phyloP scores from a whole-genome alignment of 257 asterid species.

The Jacaranda mimosifolia region DNA sequence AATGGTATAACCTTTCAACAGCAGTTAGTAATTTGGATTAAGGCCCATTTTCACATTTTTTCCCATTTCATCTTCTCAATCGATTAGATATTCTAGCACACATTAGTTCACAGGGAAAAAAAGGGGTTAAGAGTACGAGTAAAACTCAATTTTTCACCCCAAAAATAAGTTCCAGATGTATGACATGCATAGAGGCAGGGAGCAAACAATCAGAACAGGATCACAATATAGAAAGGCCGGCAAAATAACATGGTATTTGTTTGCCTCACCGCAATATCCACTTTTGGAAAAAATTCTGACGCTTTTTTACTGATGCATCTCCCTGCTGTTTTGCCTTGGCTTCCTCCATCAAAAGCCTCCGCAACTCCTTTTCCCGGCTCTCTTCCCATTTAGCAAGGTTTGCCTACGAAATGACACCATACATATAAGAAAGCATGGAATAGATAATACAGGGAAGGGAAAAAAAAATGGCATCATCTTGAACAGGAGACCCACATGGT shows the following conservation, averaged over 20 bases:
- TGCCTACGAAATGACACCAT: slow-evolving; percentile 46
- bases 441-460: not conserved
- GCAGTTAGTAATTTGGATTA: too few species aligned
- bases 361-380: slow-evolving; percentile 69
- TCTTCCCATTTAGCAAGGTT: slow-evolving; percentile 87
- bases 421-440: slow-evolving; percentile 32
- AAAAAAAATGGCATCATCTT: slow-evolving; percentile 16
- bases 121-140: too few species aligned
- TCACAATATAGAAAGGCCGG: not conserved
- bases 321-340: slow-evolving; percentile 79
- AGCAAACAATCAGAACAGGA: slow-evolving; percentile 7
- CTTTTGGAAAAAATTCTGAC: slow-evolving; percentile 57
- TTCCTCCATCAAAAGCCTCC: slow-evolving; percentile 78
- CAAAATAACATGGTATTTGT: not conserved
- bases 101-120: too few species aligned
- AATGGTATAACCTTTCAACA: too few species aligned
- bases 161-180: not conserved
- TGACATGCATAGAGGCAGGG: not conserved
- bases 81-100: too few species aligned
- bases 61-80: too few species aligned
- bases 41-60: too few species aligned
- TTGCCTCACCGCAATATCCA: slow-evolving; percentile 80
- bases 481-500: slow-evolving; percentile 60
- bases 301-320: slow-evolving; percentile 60
- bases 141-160: not conserved